Evolutionary conservation across 129 eudicot species (phyloP).

Genomic region (Scalesia atractyloides): DNA sequence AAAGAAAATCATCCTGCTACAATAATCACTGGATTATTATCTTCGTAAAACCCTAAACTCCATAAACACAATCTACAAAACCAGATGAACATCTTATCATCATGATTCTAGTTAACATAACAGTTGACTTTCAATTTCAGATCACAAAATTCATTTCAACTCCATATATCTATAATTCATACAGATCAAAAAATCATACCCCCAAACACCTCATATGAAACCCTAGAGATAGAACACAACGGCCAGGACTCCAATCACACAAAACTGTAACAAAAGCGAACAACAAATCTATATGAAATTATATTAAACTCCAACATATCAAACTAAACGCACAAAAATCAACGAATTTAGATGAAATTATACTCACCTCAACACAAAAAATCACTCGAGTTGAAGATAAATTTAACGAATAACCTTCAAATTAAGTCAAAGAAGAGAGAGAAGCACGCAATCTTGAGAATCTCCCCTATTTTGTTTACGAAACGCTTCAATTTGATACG

Average conservation of each 20-base stretch:
- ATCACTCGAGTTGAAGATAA: slow-evolving; percentile 5
- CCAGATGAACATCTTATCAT: slow-evolving; percentile 12
- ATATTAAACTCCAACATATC: background rate
- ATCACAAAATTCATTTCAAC: slow-evolving; percentile 6
- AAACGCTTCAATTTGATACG: slow-evolving; percentile 5
- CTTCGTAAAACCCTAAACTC: slow-evolving; percentile 7
- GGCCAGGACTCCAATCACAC: slow-evolving; percentile 8
- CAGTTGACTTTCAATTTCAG: slow-evolving; percentile 24
- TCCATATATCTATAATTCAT: background rate
- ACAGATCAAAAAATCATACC: background rate
- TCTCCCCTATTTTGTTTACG: slow-evolving; percentile 8
- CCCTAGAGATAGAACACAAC: background rate
- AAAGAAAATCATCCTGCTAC: slow-evolving; percentile 5
- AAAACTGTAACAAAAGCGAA: background rate
- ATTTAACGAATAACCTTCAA: slow-evolving; percentile 1
- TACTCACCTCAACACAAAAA: slow-evolving; percentile 25
- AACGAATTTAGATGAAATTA: background rate
- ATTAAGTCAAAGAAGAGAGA: slow-evolving; percentile 28
- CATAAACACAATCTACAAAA: slow-evolving; percentile 18
- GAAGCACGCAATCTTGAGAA: slow-evolving; percentile 17
- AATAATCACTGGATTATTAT: slow-evolving; percentile 3
- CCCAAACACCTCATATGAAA: slow-evolving; percentile 4
- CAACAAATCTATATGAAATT: background rate
- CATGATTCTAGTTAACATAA: background rate
- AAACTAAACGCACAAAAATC: background rate